phyloP scores from a whole-genome alignment of 2,329 filamentous ascomycete species.

The Alternaria ethzedia region DNA sequence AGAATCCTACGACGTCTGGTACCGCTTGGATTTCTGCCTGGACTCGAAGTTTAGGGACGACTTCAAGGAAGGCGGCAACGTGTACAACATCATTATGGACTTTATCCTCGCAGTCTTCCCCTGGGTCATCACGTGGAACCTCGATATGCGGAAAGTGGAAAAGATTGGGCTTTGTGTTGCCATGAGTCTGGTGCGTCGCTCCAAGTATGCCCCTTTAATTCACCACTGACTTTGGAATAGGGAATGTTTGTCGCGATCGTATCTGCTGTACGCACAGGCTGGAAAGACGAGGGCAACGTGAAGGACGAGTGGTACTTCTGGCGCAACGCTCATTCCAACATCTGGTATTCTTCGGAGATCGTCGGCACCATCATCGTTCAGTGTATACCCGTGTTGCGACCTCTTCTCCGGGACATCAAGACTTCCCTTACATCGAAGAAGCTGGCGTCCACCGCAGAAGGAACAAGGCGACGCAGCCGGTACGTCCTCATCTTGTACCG shows the following conservation, averaged over 20 bases:
- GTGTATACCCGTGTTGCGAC: slow-evolving; percentile 60
- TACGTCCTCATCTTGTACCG: slow-evolving; percentile 1
- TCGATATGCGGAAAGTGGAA: slow-evolving; percentile 57
- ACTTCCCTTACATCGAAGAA: slow-evolving; percentile 48
- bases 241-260: slow-evolving; percentile 59
- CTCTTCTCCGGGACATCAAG: slow-evolving; percentile 54
- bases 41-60: slow-evolving; percentile 47
- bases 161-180: slow-evolving; percentile 59
- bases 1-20: slow-evolving; percentile 55
- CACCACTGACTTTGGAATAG: slow-evolving; percentile 7
- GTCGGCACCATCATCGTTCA: slow-evolving; percentile 63
- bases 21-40: slow-evolving; percentile 57
- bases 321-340: slow-evolving; percentile 55
- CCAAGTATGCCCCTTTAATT: background rate
- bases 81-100: slow-evolving; percentile 63
- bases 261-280: slow-evolving; percentile 56
- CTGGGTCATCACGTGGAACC: slow-evolving; percentile 57
- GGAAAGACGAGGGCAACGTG: slow-evolving; percentile 59
- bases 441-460: slow-evolving; percentile 24
- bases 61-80: slow-evolving; percentile 61
- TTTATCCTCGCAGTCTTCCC: slow-evolving; percentile 59
- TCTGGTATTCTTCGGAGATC: slow-evolving; percentile 61
- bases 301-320: slow-evolving; percentile 57
- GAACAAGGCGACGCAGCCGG: slow-evolving; percentile 23
- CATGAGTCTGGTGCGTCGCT: slow-evolving; percentile 52